These are phyloP conservation scores for Vigna unguiculata DNA, from an alignment of 306 rosid genomes.

Conservation along the genomic window DNA sequence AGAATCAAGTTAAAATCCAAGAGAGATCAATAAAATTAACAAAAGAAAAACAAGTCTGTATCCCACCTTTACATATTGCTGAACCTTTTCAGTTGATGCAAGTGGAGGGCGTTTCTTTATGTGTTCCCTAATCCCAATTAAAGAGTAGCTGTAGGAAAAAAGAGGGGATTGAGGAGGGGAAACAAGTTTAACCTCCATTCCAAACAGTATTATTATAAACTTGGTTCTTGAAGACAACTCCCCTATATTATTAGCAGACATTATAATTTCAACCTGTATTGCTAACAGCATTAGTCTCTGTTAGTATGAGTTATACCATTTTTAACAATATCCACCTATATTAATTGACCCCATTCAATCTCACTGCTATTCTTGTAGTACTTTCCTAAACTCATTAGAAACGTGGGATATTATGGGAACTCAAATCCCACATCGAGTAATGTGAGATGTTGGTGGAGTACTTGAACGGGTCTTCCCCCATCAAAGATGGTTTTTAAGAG, in stretches of 20 bases:
- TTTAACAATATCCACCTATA: neutral
- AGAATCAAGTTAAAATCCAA: slow-evolving; percentile 17
- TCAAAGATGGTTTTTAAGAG: neutral
- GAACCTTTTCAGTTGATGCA: slow-evolving; percentile 95
- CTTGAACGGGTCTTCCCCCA: neutral
- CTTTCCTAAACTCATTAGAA: neutral
- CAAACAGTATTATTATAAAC: slow-evolving; percentile 18
- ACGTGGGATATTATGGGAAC: neutral
- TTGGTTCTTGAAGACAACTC: neutral
- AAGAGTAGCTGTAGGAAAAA: slow-evolving; percentile 66
- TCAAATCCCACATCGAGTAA: neutral
- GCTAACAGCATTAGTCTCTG: neutral
- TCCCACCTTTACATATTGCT: slow-evolving; percentile 88
- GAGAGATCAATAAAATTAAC: slow-evolving; percentile 19
- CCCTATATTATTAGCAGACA: neutral
- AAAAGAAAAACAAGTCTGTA: slow-evolving; percentile 25
- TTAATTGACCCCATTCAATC: neutral
- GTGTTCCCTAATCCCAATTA: slow-evolving; percentile 85
- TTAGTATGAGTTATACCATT: neutral
- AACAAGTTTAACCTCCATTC: slow-evolving; percentile 25
- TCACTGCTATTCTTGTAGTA: neutral
- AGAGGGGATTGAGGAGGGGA: neutral
- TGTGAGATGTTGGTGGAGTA: neutral
- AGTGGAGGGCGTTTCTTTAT: slow-evolving; percentile 94
- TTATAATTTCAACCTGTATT: neutral